A percentile compares a stretch with the other conserved stretches of the same genome.
phyloP scores from a whole-genome alignment of 495 filamentous ascomycete species.

The Letharia lupina region DNA sequence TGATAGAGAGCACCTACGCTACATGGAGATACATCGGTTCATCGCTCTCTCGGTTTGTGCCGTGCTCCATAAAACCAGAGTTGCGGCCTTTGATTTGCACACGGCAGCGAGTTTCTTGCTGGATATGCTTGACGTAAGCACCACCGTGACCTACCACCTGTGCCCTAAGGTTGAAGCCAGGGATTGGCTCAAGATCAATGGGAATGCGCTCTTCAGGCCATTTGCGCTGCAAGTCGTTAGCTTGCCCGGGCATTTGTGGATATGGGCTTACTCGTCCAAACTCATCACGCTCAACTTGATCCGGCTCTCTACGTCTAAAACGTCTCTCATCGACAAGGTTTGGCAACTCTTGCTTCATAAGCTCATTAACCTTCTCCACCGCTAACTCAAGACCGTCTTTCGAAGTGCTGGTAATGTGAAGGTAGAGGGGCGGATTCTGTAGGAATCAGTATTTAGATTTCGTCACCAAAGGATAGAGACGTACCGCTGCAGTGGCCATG shows the following conservation, averaged over 20 bases:
- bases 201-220: conserved; percentile 96
- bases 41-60: conserved; percentile 78
- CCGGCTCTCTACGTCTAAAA: conserved; percentile 81
- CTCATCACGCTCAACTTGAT: conserved; percentile 88
- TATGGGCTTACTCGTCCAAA: conserved; percentile 68
- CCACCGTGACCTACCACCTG: conserved; percentile 92
- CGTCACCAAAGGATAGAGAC: conserved; percentile 28
- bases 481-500: conserved; percentile 87
- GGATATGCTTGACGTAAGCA: conserved; percentile 93
- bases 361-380: conserved; percentile 73
- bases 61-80: conserved; percentile 87
- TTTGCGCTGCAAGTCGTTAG: conserved; percentile 64
- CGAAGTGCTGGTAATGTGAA: conserved; percentile 88
- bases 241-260: not conserved
- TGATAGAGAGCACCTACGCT: conserved; percentile 52
- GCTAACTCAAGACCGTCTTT: conserved; percentile 89
- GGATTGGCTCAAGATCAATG: conserved; percentile 79
- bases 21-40: conserved; percentile 95
- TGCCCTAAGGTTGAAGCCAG: conserved; percentile 92
- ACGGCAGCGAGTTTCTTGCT: conserved; percentile 84
- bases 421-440: conserved; percentile 86
- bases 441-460: conserved; percentile 14
- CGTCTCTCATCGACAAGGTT: conserved; percentile 92
- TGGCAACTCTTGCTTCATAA: conserved; percentile 94
- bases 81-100: conserved; percentile 97